These are phyloP conservation scores for Strigomonas culicis DNA, from an alignment of 208 protist genomes.

Conservation along the genomic window DNA sequence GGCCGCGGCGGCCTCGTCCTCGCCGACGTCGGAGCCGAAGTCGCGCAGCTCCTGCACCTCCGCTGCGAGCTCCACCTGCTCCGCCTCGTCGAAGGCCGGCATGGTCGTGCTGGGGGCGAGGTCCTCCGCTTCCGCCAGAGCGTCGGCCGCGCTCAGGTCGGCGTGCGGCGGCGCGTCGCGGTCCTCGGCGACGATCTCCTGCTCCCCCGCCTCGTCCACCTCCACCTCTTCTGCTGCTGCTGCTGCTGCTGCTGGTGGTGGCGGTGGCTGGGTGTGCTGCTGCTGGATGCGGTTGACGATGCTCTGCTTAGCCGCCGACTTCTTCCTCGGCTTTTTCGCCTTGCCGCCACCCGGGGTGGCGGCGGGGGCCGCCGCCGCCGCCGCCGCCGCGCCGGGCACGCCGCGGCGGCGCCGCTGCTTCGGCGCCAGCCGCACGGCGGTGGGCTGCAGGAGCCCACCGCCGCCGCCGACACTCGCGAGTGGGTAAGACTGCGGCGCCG, in stretches of 20 bases:
- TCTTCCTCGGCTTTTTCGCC: too few relatives aligned
- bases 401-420: too few relatives aligned
- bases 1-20: not conserved
- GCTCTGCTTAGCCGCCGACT: too few relatives aligned
- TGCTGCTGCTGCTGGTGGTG: not conserved
- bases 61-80: conserved; percentile 39
- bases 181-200: conserved; percentile 2
- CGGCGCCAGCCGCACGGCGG: too few relatives aligned
- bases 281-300: not conserved
- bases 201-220: not conserved
- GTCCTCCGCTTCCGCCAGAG: not conserved
- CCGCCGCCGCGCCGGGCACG: too few relatives aligned
- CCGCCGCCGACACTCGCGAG: too few relatives aligned
- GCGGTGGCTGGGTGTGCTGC: not conserved
- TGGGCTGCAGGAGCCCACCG: too few relatives aligned
- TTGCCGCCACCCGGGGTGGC: too few relatives aligned
- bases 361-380: too few relatives aligned
- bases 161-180: not conserved
- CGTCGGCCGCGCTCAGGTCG: not conserved
- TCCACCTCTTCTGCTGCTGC: conserved; percentile 8
- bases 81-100: conserved; percentile 21
- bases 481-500: too few relatives aligned
- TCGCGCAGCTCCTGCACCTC: conserved; percentile 32
- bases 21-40: not conserved
- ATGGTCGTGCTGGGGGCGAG: not conserved